Evolutionary conservation across 331 rosid genomes (phyloP).

Genomic region (Quercus lobata): DNA sequence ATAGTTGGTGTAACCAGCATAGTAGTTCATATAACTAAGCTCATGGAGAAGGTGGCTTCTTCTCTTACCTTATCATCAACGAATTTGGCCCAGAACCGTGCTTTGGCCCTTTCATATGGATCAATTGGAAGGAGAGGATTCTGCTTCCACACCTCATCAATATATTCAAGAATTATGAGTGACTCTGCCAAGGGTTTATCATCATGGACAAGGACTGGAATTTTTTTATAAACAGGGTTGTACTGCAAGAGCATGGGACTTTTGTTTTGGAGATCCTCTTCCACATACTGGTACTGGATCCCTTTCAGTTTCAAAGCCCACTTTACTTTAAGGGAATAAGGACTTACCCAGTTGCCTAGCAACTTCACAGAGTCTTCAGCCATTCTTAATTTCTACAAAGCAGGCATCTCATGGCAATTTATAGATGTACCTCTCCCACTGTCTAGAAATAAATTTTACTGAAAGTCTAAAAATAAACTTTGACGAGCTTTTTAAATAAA

Average conservation of each 20-base stretch:
- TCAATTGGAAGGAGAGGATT: too few relatives aligned
- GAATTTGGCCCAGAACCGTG: too few relatives aligned
- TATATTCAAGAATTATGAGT: too few relatives aligned
- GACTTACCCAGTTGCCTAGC: slow-evolving; percentile 42
- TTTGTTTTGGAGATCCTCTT: slow-evolving; percentile 37
- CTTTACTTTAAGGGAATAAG: slow-evolving; percentile 23
- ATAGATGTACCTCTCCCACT: neutral
- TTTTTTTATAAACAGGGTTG: too few relatives aligned
- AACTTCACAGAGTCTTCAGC: slow-evolving; percentile 19
- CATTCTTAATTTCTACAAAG: slow-evolving; percentile 16
- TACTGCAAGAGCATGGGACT: slow-evolving; percentile 37
- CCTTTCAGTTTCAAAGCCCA: slow-evolving; percentile 47
- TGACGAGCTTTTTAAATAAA: too few relatives aligned
- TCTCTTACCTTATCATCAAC: too few relatives aligned
- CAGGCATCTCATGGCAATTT: neutral
- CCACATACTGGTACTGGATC: slow-evolving; percentile 27
- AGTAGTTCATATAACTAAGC: neutral
- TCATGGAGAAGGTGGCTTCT: slow-evolving; percentile 26
- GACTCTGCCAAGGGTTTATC: too few relatives aligned
- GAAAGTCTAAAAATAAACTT: too few relatives aligned
- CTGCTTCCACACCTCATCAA: too few relatives aligned
- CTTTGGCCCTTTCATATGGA: too few relatives aligned
- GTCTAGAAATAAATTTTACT: neutral
- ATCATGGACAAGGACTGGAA: too few relatives aligned
- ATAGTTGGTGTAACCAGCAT: too few relatives aligned